Evolutionary conservation across 345 rosid species (phyloP), one percentile per base, ranked within the genome.

Genomic region (Eucalyptus globulus): DNA sequence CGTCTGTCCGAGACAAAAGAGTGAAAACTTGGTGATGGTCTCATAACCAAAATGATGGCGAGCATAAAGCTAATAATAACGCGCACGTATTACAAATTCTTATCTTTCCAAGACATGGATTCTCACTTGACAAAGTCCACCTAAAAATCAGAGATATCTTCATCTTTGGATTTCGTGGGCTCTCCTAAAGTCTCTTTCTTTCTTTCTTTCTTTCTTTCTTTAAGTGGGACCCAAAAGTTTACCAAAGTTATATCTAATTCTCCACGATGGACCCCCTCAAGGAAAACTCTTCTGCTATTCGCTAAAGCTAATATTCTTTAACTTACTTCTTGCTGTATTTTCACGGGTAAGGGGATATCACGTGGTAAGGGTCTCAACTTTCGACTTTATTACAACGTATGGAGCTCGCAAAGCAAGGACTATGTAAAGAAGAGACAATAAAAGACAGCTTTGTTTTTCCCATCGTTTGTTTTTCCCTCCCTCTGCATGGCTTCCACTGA

Each of bases 131-230:
- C 91, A 51, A 93, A 89, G 92, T 90, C 90, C 90, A 90, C 93
- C 89, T 90, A 86, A 92, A 93, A 90, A 90, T 89, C 89, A 92
- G 93, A 92, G 94, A 94, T 91, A 89, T 92, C 93, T 92, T 72
- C 69, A 19, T 94, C 91, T 86, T 88, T 88, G 92, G 96, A 95
- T 94, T 91, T 94, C 92, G 96, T 95, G 93, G 86, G 90, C 60
- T 86, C 81, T 85, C 27, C 29, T 49, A 69, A 87, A 49, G 85
- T 29, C 62, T 83, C 62, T 62, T 45, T 34, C 87, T 67, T 67
- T 69, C 80, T 72, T 31, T 69, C 80, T 72, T 31, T 56, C 12
- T 56, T 22, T 86, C 43, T 31, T 37, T 72, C 81, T 72, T 72
- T 72, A 19, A 37, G 45, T 86, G 95, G 86, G 89, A 24, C 50